Percentiles rank a stretch among this genome's conserved stretches.
phyloP scores from a whole-genome alignment of 345 rosid genomes.

The Hibiscus trionum region DNA sequence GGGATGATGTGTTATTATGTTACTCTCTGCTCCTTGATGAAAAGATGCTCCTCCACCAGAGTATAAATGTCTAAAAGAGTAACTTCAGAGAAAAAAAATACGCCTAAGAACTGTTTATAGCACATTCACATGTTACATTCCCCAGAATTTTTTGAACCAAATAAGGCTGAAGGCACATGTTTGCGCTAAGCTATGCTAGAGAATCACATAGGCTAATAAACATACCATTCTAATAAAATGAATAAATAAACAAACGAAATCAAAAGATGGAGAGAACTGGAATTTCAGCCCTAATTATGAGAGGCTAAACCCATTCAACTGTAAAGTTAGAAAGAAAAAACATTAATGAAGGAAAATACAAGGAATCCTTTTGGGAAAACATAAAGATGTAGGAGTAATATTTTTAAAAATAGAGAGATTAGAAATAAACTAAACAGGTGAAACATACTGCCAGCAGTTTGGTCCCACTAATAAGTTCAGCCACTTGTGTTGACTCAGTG shows the following conservation, averaged over 20 bases:
- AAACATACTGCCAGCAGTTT: slow-evolving; percentile 36
- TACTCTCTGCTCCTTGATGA: neutral
- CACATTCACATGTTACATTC: neutral
- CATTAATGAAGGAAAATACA: neutral
- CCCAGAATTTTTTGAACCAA: neutral
- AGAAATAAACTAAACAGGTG: neutral
- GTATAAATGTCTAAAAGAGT: neutral
- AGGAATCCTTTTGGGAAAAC: neutral
- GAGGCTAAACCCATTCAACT: too few relatives aligned
- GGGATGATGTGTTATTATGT: too few relatives aligned
- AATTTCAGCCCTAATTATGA: too few relatives aligned
- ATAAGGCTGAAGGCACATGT: neutral
- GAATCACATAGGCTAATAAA: neutral
- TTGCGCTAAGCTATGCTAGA: neutral
- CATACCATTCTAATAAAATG: neutral
- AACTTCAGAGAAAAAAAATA: neutral
- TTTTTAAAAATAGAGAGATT: neutral
- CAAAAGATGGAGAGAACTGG: too few relatives aligned
- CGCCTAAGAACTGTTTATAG: neutral
- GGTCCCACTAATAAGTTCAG: slow-evolving; percentile 41
- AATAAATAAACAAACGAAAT: neutral
- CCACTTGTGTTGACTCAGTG: slow-evolving; percentile 60
- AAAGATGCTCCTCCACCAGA: neutral
- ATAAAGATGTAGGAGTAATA: neutral
- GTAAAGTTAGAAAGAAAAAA: too few relatives aligned